Base-by-base conservation (phyloP, 148 eudicot genomes). In the Gaultheria prostrata region DNA sequence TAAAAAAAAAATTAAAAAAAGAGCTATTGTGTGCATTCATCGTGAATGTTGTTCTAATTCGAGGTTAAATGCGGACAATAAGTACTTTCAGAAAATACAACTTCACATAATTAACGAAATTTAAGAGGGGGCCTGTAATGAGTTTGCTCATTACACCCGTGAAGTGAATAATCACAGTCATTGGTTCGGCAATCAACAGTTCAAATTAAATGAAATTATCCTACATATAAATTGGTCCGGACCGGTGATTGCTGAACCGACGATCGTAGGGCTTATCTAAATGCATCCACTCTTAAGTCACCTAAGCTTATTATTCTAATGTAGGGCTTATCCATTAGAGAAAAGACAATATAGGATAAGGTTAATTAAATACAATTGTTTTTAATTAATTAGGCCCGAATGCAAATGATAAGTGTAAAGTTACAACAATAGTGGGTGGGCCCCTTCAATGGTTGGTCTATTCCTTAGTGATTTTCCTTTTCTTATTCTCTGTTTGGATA, bases 401-500 rank as follows among this genome's bases (percentile, higher is more conserved):
- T n/a, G 73, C 72, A 33, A 43, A 45, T 61, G 30, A 43, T 59
- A 21, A 10, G 82, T 57, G 69, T 79, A 79, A 59, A 79, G 82
- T 43, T 39, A 80, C 53, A 57, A 35, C 63, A 9, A 30, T 57
- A n/a, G 69, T 32, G 50, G 28, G 32, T 43, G 30, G 45, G 8
- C 4, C 50, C 32, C 50, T 57, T 39, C 4, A 39, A 77, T 39
- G 50, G 32, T 24, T 79, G 70, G 80, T 69, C 67, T 83, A 75
- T 57, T 79, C 81, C 46, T 79, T n/a, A 21, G 82, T 59, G 50
- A 79, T 48, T 81, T 76, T 51, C 71, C 81, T 81, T 76, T 76
- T 76, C 81, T 76, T 84, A 63, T 85, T 76, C 75, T 67, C 51
- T 81, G 81, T 76, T 6, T 85, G 77, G 82, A 81, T 81, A 71